Evolutionary conservation across 805 yeast genomes (phyloP), one percentile per base, ranked within the genome.

Genomic region (Yarrowia alimentaria): DNA sequence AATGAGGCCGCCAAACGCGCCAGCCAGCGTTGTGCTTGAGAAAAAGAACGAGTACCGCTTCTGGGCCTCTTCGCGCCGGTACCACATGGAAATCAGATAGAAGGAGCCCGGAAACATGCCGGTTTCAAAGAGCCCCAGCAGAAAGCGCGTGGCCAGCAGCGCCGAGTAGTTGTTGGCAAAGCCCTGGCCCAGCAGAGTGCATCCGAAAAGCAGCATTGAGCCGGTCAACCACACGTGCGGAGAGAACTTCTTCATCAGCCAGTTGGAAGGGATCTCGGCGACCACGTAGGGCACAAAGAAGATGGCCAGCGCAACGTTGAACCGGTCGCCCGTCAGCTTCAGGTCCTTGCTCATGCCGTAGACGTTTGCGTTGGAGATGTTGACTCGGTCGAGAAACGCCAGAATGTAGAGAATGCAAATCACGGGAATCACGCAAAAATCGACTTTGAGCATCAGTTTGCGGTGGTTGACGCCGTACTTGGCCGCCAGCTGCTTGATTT

Each of bases 311-410:
- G 84, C 82, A 26, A 72, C 73, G 60, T 81, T 79, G 69, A 73
- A 83, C 59, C 83, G 81, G 57, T 73, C 71, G 6, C 83, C 83
- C 2, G 64, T 63, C 33, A 86, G 68, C 16, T 72, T 59, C 22
- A 86, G 65, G 52, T 80, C 84, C 1, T 60, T 66, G 13, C 72
- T 72, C 70, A 86, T 70, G 10, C 88, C 88, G 60, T 84, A 85
- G 51, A 82, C 76, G 54, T 79, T 79, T 6, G 95, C 94, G 65
- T 86, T 85, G 22, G 90, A 79, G 55, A 86, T 83, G 64, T 86
- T 86, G 53, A 85, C 90, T 64, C 94, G 73, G 64, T 86, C 94
- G 61, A 86, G 67, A 61, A 85, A 86, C 1, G 91, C 82, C 54
- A 85, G 73, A 64, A 86, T 77, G 61, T 86, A 86, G 35, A 86